A percentile compares a stretch with the other conserved stretches of the same genome.
phyloP scores from a whole-genome alignment of 2,329 filamentous ascomycete species.

The Laburnicola sp. region DNA sequence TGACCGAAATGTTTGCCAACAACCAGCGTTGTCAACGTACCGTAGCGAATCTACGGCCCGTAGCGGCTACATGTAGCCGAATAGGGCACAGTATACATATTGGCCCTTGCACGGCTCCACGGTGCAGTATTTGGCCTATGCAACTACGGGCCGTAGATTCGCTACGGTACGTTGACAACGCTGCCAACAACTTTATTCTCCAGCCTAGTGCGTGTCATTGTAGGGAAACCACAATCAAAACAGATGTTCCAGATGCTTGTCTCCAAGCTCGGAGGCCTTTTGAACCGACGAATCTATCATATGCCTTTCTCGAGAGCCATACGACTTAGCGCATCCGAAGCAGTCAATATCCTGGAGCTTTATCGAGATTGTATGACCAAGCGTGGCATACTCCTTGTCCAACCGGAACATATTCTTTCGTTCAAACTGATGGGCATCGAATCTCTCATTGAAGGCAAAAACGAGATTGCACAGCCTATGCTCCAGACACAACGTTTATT shows the following conservation, averaged over 20 bases:
- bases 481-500: conserved; percentile 53
- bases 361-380: conserved; percentile 53
- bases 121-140: too few species aligned
- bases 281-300: conserved; percentile 58
- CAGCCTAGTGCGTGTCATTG: conserved; percentile 61
- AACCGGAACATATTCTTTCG: conserved; percentile 67
- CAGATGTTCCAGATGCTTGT: conserved; percentile 64
- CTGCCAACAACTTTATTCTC: background rate
- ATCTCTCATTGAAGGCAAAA: conserved; percentile 40
- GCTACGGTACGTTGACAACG: too few species aligned
- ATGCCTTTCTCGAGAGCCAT: conserved; percentile 63
- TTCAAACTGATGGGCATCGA: conserved; percentile 66
- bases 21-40: too few species aligned
- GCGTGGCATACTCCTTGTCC: conserved; percentile 61
- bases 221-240: conserved; percentile 62
- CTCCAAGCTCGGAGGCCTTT: conserved; percentile 58
- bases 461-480: conserved; percentile 39
- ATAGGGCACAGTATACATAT: too few species aligned
- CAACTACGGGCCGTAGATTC: too few species aligned
- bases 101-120: too few species aligned
- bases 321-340: conserved; percentile 35
- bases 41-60: too few species aligned
- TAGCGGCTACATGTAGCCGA: too few species aligned
- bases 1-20: background rate
- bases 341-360: conserved; percentile 43